Percentiles rank a stretch among this genome's conserved stretches.
phyloP scores from a whole-genome alignment of 805 yeast genomes.

The Kuraishia floccosa region DNA sequence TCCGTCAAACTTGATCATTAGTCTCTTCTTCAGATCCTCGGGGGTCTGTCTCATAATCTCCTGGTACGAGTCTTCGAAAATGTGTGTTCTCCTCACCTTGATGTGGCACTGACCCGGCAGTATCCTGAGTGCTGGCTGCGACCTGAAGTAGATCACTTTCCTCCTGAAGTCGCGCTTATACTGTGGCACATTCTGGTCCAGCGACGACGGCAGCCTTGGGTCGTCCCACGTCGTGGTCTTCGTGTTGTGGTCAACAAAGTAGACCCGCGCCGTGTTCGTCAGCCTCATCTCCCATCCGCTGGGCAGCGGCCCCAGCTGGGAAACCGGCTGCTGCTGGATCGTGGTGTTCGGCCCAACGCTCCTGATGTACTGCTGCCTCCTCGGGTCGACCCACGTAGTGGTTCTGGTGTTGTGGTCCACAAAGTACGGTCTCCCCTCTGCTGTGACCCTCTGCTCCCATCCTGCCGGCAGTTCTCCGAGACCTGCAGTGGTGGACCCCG shows the following conservation, averaged over 20 bases:
- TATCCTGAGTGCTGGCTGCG: constrained; percentile 95
- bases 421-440: constrained; percentile 96
- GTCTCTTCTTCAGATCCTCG: constrained; percentile 91
- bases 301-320: constrained; percentile 35
- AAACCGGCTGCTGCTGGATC: constrained; percentile 2
- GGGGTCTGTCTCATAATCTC: constrained; percentile 99
- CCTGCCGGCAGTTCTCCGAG: constrained; percentile 96
- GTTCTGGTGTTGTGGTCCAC: constrained; percentile 99
- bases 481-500: constrained; percentile 90
- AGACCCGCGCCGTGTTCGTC: constrained; percentile 96
- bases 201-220: constrained; percentile 92
- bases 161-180: constrained; percentile 98
- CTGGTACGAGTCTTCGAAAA: constrained; percentile 95
- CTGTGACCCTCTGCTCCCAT: constrained; percentile 98
- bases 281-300: constrained; percentile 99
- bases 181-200: constrained; percentile 98
- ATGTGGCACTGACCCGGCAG: constrained; percentile 98
- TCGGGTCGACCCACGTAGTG: constrained; percentile 99
- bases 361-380: constrained; percentile 79
- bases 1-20: constrained; percentile 97
- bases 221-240: constrained; percentile 99
- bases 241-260: constrained; percentile 97
- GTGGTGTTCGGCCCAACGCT: constrained; percentile 2
- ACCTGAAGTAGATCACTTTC: constrained; percentile 92
- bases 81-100: constrained; percentile 92